These are phyloP conservation scores for Aspergillus fructus DNA, from an alignment of 2,329 filamentous ascomycete species.

Conservation along the genomic window DNA sequence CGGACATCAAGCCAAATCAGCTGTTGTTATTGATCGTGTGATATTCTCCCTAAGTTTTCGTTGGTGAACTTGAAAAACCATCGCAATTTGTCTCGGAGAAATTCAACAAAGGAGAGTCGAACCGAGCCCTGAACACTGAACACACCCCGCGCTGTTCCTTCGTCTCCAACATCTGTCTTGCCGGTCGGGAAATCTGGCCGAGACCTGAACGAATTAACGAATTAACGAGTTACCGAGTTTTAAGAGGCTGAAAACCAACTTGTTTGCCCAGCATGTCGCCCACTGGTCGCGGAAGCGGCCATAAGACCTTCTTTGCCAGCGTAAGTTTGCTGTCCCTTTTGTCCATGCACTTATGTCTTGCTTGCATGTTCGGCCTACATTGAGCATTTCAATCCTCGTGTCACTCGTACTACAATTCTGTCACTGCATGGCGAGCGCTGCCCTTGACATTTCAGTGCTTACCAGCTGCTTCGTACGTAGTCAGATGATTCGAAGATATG, in stretches of 20 bases:
- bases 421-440: background rate
- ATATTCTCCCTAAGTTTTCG: conserved; percentile 4
- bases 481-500: conserved; percentile 95
- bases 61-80: background rate
- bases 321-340: conserved; percentile 25
- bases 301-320: conserved; percentile 37
- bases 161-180: conserved; percentile 1
- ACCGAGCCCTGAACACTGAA: background rate
- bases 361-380: background rate
- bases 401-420: background rate
- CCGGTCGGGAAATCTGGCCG: conserved; percentile 20
- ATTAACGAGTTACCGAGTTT: background rate
- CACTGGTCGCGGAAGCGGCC: conserved; percentile 30
- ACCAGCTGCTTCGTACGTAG: conserved; percentile 66
- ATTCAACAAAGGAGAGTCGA: background rate
- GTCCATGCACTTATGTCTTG: background rate
- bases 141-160: background rate
- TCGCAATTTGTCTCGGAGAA: background rate
- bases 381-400: background rate
- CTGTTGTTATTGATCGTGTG: conserved; percentile 14
- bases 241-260: background rate
- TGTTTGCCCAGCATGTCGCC: conserved; percentile 28
- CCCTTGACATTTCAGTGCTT: conserved; percentile 2
- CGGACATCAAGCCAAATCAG: conserved; percentile 22
- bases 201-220: conserved; percentile 8